Evolutionary conservation across 2,329 filamentous ascomycete genomes (phyloP), one percentile per base, ranked within the genome.

Genomic region (Arthrobotrys sinensis): DNA sequence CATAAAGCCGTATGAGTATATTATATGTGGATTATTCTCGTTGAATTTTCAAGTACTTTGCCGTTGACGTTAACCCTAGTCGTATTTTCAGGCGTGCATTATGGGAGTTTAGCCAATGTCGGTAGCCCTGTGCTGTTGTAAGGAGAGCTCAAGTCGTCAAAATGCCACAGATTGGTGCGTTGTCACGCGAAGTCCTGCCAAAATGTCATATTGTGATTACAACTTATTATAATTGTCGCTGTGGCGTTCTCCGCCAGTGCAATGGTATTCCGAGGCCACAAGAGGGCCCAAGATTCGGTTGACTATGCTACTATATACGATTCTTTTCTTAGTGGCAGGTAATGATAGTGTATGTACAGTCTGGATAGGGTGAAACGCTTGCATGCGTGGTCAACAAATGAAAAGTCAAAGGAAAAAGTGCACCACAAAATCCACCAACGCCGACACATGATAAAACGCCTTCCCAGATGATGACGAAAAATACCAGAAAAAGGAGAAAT

Each of bases 391-490:
- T n/a, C 16, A 64, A 64, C 40, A 48, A 48, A 64, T 48, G 40
- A 64, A 21, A 63, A 1, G 8, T 12, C 24, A n/a, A 28, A 14
- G 14, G 7, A 45, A 34, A 46, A 34, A 11, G 24, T 32, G 43
- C 12, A 55, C 38, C 34, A 48, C 16, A 60, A 48, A 14, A 62
- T 43, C 65, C 68, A 32, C 60, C 50, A 43, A 73, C 69, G 60
- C 69, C 69, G 52, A 73, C 69, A 40, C 32, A 65, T 65, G 57
- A 65, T 24, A 46, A 32, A 63, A 65, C 57, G 36, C 68, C 57
- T 46, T 72, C 53, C 53, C 28, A 70, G 40, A 70, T 70, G 66
- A 62, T 50, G 53, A 64, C 19, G 28, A 55, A 50, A 45, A 62
- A 34, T 21, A 16, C 10, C 10, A 21, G n/a, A 19, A 45, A 43